These are phyloP conservation scores for Cladophialophora psammophila DNA, from an alignment of 2,329 filamentous ascomycete species.

Conservation along the genomic window DNA sequence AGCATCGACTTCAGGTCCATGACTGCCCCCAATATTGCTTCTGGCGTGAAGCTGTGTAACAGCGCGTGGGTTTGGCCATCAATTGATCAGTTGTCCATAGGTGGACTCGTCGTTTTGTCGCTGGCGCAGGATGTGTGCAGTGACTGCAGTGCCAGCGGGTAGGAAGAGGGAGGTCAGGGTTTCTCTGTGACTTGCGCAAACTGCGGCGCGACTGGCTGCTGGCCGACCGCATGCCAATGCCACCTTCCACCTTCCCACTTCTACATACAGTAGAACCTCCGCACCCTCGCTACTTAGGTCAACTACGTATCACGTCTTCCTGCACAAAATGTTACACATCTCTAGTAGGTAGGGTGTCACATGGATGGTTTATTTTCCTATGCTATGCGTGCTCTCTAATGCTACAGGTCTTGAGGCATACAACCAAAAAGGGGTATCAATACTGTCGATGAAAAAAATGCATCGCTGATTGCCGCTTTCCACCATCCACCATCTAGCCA, in stretches of 20 bases:
- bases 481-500: constrained; percentile 7
- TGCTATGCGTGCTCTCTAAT: constrained; percentile 22
- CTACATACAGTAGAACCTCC: constrained; percentile 14
- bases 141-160: constrained; percentile 12
- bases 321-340: constrained; percentile 11
- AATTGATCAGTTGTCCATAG: constrained; percentile 30
- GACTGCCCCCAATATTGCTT: constrained; percentile 31
- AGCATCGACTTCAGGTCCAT: constrained; percentile 43
- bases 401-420: constrained; percentile 15
- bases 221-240: constrained; percentile 19
- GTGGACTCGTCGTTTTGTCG: constrained; percentile 29
- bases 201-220: constrained; percentile 17
- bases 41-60: constrained; percentile 38
- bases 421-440: constrained; percentile 27
- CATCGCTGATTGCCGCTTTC: constrained; percentile 3
- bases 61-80: constrained; percentile 32
- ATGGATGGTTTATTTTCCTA: not conserved
- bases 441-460: not conserved
- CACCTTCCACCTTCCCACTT: constrained; percentile 11
- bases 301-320: not conserved
- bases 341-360: constrained; percentile 2
- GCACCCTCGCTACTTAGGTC: not conserved
- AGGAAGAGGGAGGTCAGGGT: constrained; percentile 15
- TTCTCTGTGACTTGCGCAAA: constrained; percentile 6
- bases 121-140: constrained; percentile 16